These are phyloP conservation scores for Pseudonitzschia multiseries DNA, from an alignment of 108 stramenopile genomes.

Conservation along the genomic window DNA sequence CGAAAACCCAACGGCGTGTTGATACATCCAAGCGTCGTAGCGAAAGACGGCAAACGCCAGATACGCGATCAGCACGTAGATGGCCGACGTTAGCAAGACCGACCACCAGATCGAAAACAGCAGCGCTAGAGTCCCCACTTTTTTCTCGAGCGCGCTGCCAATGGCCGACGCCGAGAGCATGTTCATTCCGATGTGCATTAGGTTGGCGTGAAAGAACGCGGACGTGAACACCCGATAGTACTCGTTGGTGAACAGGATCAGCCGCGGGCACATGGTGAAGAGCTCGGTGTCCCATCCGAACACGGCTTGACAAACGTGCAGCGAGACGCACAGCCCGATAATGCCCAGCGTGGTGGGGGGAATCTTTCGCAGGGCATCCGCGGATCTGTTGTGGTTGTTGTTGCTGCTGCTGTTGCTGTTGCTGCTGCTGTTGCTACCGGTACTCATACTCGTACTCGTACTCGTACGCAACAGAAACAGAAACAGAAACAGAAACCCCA, in stretches of 20 bases:
- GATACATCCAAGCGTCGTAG: constrained; percentile 54
- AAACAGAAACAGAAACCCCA: too few species aligned
- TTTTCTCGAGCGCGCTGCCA: constrained; percentile 61
- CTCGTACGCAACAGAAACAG: too few species aligned
- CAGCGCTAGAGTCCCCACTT: constrained; percentile 62
- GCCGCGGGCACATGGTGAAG: constrained; percentile 71
- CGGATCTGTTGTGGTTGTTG: not conserved
- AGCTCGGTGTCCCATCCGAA: constrained; percentile 45
- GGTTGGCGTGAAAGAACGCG: constrained; percentile 74
- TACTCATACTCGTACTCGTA: too few species aligned
- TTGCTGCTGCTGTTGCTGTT: too few species aligned
- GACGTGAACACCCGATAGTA: constrained; percentile 77
- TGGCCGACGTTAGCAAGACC: constrained; percentile 52
- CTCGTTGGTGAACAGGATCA: constrained; percentile 55
- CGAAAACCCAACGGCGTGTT: constrained; percentile 78
- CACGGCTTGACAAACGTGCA: constrained; percentile 47
- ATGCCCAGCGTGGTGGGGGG: constrained; percentile 1
- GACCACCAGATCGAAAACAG: constrained; percentile 57
- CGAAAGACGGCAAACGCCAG: constrained; percentile 34
- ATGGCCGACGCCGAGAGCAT: constrained; percentile 78
- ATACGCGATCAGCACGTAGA: constrained; percentile 63
- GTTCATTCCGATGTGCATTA: constrained; percentile 93
- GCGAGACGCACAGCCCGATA: not conserved
- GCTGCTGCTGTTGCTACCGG: too few species aligned
- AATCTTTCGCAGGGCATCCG: constrained; percentile 1